Evolutionary conservation across 371 early-diverging fungal species (phyloP), one percentile per base, ranked within the genome.

Genomic region (Mucor plumbeus): DNA sequence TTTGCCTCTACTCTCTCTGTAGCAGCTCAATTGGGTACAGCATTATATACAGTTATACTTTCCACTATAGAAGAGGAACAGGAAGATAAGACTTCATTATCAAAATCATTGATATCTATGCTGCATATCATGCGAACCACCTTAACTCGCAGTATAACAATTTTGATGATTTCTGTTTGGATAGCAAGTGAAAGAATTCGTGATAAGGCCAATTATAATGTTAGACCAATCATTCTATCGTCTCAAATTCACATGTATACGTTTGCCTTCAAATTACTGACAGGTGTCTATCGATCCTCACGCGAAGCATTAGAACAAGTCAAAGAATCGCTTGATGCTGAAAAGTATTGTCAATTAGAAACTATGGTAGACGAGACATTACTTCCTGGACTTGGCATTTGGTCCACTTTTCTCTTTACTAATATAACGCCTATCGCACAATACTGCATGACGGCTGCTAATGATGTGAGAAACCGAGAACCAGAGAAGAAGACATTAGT

Each of bases 91-190:
- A n/a, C 31, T 33, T 33, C 36, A 1, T 7, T 63, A 5, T 43
- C 39, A 10, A 72, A 65, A 21, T 44, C 63, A 2, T 59, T 63
- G 5, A 26, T 44, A 9, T 71, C 76, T 7, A 53, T 63, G 6
- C 44, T 83, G 1, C 76, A 77, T 34, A 75, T 84, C 5, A 17
- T 84, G 2, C 73, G 75, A 13, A 76, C 69, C 14, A 84, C 80
- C 0, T 26, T 81, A 6, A 80, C 74, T 14, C 72, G 81, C 4
- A 67, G 72, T 1, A 55, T 78, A 9, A 69, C 70, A 9, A 84
- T 81, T 65, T 39, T 80, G 26, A 39, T 84, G 10, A 76, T 80
- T 35, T 80, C 80, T 9, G 66, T 78, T 3, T 84, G 84, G 84
- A 64, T 78, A 59, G 57, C 78, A 1, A 73, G 76, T 11, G 80